Base-by-base conservation (phyloP, 139 green algal species). In the Dunaliella primolecta region DNA sequence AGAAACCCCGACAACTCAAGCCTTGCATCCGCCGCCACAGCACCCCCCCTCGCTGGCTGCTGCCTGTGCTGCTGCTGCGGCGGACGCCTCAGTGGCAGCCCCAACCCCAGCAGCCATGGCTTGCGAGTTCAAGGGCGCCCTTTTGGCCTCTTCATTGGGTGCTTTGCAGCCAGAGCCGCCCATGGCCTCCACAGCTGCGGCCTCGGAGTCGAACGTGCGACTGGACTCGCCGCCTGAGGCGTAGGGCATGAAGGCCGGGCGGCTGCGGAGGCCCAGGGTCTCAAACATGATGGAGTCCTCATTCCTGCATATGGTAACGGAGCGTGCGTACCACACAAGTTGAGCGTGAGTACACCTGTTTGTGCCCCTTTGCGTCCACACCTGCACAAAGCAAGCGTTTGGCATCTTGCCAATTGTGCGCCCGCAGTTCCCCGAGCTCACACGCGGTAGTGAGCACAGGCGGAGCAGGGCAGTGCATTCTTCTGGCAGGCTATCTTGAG, bases 221-320 rank as follows among this genome's bases (percentile, higher is more conserved):
- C 75, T 80, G 75, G 29, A 38, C 29, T 80, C 75, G 30, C 30
- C 56, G n/a, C 96, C 95, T 7, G 92, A 81, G 1, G 84, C 64
- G 82, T 98, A 98, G 31, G 92, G 89, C 33, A 97, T 32, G 86
- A 98, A 98, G 1, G 95, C 96, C 25, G 96, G 96, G 24, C 95
- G 86, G 29, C 81, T 91, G 21, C 83, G 86, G 3, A 98, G 89
- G 11, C 96, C 95, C 23, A 98, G 91, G 76, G 91, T 33, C n/a
- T 92, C 89, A 87, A 98, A 98, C 94, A 98, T 96, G 37, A 87
- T 71, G 34, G 2, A 21, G 82, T 96, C 92, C 77, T 93, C 91
- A 84, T 93, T 84, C n/a, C 87, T 83, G 56, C 83, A 85, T 56
- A 85, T 86, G 82, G 24, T 36, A 75, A 38, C 0, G 37, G 20